These are phyloP conservation scores for Coemansia sp. DNA, from an alignment of 192 early-diverging fungal genomes.

Conservation along the genomic window DNA sequence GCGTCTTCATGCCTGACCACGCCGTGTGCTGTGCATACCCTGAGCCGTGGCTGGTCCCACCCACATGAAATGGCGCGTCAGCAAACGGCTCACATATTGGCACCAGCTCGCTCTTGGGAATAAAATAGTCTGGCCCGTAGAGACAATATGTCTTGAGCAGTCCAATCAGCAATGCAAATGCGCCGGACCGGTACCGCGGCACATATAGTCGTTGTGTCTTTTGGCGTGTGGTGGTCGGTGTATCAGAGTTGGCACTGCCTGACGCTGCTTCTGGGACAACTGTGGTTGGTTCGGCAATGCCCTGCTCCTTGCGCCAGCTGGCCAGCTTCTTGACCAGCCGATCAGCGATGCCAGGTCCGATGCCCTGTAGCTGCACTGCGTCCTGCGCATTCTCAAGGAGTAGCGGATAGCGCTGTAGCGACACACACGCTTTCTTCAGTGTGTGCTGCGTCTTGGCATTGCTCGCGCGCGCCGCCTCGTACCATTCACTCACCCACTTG, in stretches of 20 bases:
- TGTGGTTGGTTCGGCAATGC: slow-evolving; percentile 12
- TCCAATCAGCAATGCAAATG: slow-evolving; percentile 77
- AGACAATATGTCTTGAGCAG: slow-evolving; percentile 53
- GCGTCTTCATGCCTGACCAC: slow-evolving; percentile 75
- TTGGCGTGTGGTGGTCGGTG: background rate
- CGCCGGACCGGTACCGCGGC: slow-evolving; percentile 73
- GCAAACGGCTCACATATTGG: slow-evolving; percentile 62
- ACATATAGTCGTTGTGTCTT: slow-evolving; percentile 58
- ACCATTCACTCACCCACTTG: slow-evolving; percentile 71
- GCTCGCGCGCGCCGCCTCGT: slow-evolving; percentile 53
- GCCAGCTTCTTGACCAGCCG: slow-evolving; percentile 58
- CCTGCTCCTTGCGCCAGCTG: slow-evolving; percentile 59
- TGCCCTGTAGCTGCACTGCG: slow-evolving; percentile 61
- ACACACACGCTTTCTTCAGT: slow-evolving; percentile 63
- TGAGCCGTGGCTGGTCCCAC: slow-evolving; percentile 30
- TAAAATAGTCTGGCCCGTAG: slow-evolving; percentile 41
- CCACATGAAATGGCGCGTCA: slow-evolving; percentile 63
- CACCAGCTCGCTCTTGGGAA: slow-evolving; percentile 74
- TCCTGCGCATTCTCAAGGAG: slow-evolving; percentile 61
- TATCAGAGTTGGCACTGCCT: background rate
- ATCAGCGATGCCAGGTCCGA: slow-evolving; percentile 59
- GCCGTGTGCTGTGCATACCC: slow-evolving; percentile 61
- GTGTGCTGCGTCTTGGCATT: slow-evolving; percentile 58
- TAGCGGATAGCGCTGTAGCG: slow-evolving; percentile 62
- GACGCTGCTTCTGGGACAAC: background rate